These are phyloP conservation scores for Nannizzia gypsea DNA, from an alignment of 2,329 filamentous ascomycete genomes.

Conservation along the genomic window DNA sequence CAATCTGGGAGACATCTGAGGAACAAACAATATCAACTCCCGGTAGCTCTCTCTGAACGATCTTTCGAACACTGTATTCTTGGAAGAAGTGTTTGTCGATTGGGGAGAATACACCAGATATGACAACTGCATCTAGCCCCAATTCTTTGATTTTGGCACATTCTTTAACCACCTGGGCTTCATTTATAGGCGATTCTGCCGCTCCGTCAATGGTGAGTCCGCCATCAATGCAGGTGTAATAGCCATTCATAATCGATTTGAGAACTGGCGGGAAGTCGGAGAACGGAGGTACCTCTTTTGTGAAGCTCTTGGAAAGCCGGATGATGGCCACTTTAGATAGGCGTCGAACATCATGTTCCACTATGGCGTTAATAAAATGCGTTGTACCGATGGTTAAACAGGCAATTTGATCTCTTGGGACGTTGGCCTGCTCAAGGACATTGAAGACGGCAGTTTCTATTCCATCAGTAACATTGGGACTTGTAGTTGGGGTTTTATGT, in stretches of 20 bases:
- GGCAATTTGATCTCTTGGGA: conserved; percentile 25
- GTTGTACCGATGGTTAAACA: conserved; percentile 44
- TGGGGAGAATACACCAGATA: conserved; percentile 48
- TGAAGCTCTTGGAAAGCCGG: conserved; percentile 39
- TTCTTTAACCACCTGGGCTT: conserved; percentile 35
- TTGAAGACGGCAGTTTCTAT: conserved; percentile 29
- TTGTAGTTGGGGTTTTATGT: conserved; percentile 31
- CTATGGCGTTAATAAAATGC: conserved; percentile 42
- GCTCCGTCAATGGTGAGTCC: conserved; percentile 37
- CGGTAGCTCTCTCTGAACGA: conserved; percentile 38
- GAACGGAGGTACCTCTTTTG: conserved; percentile 40
- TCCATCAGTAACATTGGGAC: conserved; percentile 32
- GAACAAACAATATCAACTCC: conserved; percentile 41
- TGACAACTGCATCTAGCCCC: conserved; percentile 38
- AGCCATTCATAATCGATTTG: conserved; percentile 36
- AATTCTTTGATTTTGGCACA: conserved; percentile 35
- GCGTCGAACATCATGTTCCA: conserved; percentile 39
- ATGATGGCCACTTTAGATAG: conserved; percentile 43
- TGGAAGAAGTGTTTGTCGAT: conserved; percentile 44
- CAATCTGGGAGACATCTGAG: conserved; percentile 40
- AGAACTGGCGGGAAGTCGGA: conserved; percentile 39
- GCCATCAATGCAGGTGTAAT: conserved; percentile 39
- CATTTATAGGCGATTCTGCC: conserved; percentile 31
- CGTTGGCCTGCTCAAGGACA: conserved; percentile 25
- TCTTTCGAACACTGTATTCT: conserved; percentile 39